These are phyloP conservation scores for Paramecium octaurelia DNA, from an alignment of 73 alveolate genomes.

Conservation along the genomic window DNA sequence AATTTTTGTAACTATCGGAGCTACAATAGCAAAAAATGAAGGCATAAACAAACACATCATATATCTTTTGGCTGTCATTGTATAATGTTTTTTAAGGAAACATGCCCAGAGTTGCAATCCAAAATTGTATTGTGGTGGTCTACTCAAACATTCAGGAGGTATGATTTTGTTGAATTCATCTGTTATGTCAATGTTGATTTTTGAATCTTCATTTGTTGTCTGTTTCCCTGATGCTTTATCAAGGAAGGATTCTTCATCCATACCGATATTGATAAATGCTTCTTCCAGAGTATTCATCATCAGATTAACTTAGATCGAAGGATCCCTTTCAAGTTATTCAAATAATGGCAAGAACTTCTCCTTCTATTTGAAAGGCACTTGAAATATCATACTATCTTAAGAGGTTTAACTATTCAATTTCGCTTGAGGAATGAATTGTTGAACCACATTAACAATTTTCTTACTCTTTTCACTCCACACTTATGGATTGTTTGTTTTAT, in stretches of 20 bases:
- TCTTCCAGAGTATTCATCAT: slow-evolving; percentile 97
- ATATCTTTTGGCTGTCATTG: not conserved
- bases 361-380: slow-evolving; percentile 63
- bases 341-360: slow-evolving; percentile 68
- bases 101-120: slow-evolving; percentile 19
- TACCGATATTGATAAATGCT: slow-evolving; percentile 92
- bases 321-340: slow-evolving; percentile 54
- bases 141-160: slow-evolving; percentile 48
- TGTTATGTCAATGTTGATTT: not conserved
- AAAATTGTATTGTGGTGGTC: slow-evolving; percentile 35
- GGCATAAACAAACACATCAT: not conserved
- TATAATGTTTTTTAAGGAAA: slow-evolving; percentile 24
- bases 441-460: not conserved
- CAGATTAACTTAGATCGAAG: slow-evolving; percentile 65
- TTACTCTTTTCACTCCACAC: slow-evolving; percentile 38
- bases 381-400: slow-evolving; percentile 66
- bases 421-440: slow-evolving; percentile 38
- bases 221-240: slow-evolving; percentile 4
- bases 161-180: slow-evolving; percentile 37
- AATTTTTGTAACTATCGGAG: not conserved
- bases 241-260: slow-evolving; percentile 63
- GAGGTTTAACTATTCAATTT: slow-evolving; percentile 50
- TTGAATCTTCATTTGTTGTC: not conserved
- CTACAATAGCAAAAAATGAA: not conserved
- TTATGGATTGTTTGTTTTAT: slow-evolving; percentile 62